Base-by-base conservation (phyloP, 768 basidiomycete genomes). In the Russula dissimulans region DNA sequence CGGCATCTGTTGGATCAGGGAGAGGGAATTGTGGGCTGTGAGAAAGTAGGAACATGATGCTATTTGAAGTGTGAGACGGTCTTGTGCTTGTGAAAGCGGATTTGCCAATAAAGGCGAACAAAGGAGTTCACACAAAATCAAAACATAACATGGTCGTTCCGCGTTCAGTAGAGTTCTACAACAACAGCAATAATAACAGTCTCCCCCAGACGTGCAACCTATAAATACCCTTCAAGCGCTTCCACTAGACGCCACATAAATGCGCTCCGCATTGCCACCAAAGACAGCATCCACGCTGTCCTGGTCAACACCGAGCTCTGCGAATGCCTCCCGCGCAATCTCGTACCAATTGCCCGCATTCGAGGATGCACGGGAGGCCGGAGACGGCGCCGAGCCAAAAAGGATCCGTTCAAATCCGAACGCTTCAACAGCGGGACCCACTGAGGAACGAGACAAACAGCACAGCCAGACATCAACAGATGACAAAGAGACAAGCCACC, bases 371-470 rank as follows among this genome's bases (percentile, higher is more conserved):
- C 75, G 75, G 3, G 77, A 75, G 4, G 75, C 72, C n/a, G 76
- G 71, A 11, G 85, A 82, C 36, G 86, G 81, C 1, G 89, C 85
- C 9, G 89, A 86, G 8, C 90, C 91, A 71, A 87, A 92, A 18
- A 93, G 78, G 66, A 93, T 90, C 54, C 91, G 81, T 67, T 87
- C 78, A 67, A 82, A 89, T 7, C 91, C 91, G 69, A 92, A 92
- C 3, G 91, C 91, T 70, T 93, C 91, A 62, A 91, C 73, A 41
- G 86, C 85, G 15, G 88, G 91, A 8, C 84, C 86, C 65, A 92
- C 90, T 93, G 60, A 4, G 22, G 57, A 32, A 43, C 46, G 45
- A 26, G 45, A 26, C 22, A 26, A 26, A 26, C 22, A 61, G 59
- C 43, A 26, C 52, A n/a, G 18, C 18, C 46, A 26, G 36, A 52